phyloP scores from a whole-genome alignment of 1,139 yeast species.

The Protomyces inundatus region DNA sequence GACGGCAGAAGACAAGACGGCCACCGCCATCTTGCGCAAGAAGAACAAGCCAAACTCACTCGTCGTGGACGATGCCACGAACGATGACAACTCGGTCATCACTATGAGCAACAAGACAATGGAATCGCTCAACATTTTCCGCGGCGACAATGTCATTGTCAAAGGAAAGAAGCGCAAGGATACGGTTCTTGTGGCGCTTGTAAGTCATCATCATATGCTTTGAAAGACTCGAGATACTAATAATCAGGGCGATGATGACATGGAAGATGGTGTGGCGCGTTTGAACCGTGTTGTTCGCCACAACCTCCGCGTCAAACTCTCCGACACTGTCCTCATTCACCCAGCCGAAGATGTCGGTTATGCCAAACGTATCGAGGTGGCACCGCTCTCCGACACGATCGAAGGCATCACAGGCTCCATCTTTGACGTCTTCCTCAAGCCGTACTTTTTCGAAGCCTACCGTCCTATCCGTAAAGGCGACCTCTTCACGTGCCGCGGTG shows the following conservation, averaged over 20 bases:
- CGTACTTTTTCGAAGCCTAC: constrained; percentile 97
- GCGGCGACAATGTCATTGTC: constrained; percentile 96
- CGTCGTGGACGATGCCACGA: constrained; percentile 93
- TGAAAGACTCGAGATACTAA: constrained; percentile 35
- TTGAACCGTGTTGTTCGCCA: constrained; percentile 93
- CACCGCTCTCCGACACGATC: constrained; percentile 96
- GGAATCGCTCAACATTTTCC: constrained; percentile 89
- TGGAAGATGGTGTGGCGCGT: constrained; percentile 93
- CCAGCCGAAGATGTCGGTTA: constrained; percentile 98
- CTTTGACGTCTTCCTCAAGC: constrained; percentile 92
- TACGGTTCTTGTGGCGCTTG: constrained; percentile 87
- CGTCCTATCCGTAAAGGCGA: constrained; percentile 98
- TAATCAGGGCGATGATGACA: constrained; percentile 71
- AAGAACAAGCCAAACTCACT: constrained; percentile 94
- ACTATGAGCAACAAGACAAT: constrained; percentile 92
- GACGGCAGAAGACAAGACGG: constrained; percentile 38
- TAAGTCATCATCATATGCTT: background rate
- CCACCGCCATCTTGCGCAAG: constrained; percentile 93
- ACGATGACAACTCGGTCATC: constrained; percentile 94
- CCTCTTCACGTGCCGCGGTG: constrained; percentile 92
- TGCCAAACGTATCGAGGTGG: constrained; percentile 72
- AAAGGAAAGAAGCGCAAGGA: constrained; percentile 98
- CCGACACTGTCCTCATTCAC: constrained; percentile 84
- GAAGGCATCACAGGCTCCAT: constrained; percentile 98
- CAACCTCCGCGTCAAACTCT: constrained; percentile 87